phyloP scores from a whole-genome alignment of 2,329 filamentous ascomycete species.

The Aspergillus brunneoviolaceus region DNA sequence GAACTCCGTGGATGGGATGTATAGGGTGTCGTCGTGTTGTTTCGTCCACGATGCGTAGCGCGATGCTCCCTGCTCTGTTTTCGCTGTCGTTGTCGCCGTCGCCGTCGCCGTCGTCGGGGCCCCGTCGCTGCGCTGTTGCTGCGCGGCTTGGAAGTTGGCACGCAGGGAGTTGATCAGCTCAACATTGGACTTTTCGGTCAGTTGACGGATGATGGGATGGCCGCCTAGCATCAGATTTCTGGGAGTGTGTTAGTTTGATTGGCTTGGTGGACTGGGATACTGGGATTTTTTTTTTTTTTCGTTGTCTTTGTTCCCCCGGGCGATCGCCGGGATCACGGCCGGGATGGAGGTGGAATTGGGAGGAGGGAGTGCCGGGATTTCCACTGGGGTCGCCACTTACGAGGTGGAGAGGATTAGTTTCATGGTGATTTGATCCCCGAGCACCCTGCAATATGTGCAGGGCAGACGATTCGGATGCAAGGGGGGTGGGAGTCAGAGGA shows the following conservation, averaged over 20 bases:
- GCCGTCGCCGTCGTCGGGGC: conserved; percentile 12
- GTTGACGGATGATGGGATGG: conserved; percentile 78
- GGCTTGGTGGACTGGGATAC: background rate
- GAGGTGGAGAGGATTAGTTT: conserved; percentile 83
- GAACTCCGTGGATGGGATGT: conserved; percentile 77
- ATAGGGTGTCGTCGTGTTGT: conserved; percentile 60
- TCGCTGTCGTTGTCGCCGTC: conserved; percentile 3
- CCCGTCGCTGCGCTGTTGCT: conserved; percentile 42
- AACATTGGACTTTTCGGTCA: conserved; percentile 81
- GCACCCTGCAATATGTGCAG: background rate
- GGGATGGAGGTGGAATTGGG: background rate
- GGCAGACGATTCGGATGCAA: background rate
- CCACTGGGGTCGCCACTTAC: conserved; percentile 52
- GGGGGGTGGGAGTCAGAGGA: background rate
- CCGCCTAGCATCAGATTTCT: conserved; percentile 84
- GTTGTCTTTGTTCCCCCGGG: no score
- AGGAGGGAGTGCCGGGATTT: background rate
- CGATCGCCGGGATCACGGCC: background rate
- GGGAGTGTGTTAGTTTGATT: conserved; percentile 12
- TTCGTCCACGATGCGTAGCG: conserved; percentile 64
- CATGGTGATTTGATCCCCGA: conserved; percentile 53
- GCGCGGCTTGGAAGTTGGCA: conserved; percentile 72
- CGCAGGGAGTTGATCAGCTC: conserved; percentile 88
- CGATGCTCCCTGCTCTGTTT: conserved; percentile 8
- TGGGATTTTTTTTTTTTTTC: no score